Conservation (phyloP, 768 basidiomycete genomes). For the Tulasnella sp. region DNA sequence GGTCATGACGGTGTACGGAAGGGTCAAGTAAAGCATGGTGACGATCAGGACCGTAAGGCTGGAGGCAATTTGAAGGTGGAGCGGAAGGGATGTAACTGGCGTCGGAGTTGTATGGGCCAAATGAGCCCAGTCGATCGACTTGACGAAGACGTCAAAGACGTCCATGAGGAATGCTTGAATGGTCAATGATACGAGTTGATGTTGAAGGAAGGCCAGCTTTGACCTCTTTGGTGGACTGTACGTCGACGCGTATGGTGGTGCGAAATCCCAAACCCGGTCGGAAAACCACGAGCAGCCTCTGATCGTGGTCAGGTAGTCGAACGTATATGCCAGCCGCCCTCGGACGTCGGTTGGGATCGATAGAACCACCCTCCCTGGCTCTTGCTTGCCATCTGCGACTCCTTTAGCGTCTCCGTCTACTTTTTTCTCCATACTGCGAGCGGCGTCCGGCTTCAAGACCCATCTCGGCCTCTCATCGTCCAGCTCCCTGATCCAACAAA, state of each 20-base stretch:
- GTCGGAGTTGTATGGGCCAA: background rate
- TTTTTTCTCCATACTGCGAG: constrained; percentile 3
- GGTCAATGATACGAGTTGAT: constrained; percentile 18
- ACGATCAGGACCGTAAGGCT: constrained; percentile 1
- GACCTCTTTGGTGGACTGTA: background rate
- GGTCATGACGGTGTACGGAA: constrained; percentile 18
- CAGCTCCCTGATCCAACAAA: constrained; percentile 16
- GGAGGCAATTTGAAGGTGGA: constrained; percentile 22
- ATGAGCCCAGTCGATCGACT: background rate
- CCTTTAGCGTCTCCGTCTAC: background rate
- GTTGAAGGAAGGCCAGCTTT: background rate
- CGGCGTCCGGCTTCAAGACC: constrained; percentile 6
- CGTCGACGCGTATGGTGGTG: constrained; percentile 9
- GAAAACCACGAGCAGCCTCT: constrained; percentile 25
- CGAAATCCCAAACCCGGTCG: constrained; percentile 29
- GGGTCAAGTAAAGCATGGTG: constrained; percentile 23
- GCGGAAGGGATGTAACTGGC: constrained; percentile 26
- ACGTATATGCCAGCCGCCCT: background rate
- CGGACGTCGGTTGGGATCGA: constrained; percentile 20
- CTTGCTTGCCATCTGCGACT: background rate
- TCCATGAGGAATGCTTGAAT: constrained; percentile 23
- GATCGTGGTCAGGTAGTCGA: constrained; percentile 25
- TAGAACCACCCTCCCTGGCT: background rate
- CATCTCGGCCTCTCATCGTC: constrained; percentile 17
- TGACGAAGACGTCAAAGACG: constrained; percentile 26